phyloP scores from a whole-genome alignment of 179 eudicot species.

The Sideroxylon spinosum region DNA sequence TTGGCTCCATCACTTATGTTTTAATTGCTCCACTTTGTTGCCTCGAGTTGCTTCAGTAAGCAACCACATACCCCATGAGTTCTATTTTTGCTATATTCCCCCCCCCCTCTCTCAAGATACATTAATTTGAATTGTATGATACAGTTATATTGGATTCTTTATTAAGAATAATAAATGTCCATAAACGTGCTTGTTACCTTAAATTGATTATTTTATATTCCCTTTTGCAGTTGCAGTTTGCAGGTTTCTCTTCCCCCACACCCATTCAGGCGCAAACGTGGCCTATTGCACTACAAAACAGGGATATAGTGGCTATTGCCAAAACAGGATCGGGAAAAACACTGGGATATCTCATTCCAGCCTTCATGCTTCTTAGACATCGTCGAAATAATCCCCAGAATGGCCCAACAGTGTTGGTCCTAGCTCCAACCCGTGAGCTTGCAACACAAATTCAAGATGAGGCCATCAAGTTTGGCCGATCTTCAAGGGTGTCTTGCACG shows the following conservation, averaged over 20 bases:
- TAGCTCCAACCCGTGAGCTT: constrained; percentile 83
- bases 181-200: constrained; percentile 9
- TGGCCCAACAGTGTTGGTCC: constrained; percentile 74
- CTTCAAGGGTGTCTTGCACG: constrained; percentile 66
- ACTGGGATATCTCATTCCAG: constrained; percentile 72
- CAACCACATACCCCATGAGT: constrained; percentile 62
- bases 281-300: constrained; percentile 72
- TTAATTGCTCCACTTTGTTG: constrained; percentile 79
- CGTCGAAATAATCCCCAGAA: constrained; percentile 54
- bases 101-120: background rate
- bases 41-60: constrained; percentile 99
- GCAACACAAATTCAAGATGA: constrained; percentile 80
- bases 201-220: constrained; percentile 16
- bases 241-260: constrained; percentile 72
- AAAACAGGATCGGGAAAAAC: constrained; percentile 89
- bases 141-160: constrained; percentile 9
- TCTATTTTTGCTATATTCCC: constrained; percentile 17
- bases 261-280: constrained; percentile 89
- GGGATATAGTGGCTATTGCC: constrained; percentile 82
- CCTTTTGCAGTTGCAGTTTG: constrained; percentile 52
- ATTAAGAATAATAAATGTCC: background rate
- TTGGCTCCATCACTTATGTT: constrained; percentile 71
- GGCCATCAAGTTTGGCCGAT: constrained; percentile 66
- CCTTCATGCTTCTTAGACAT: constrained; percentile 60
- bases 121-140: background rate